These are phyloP conservation scores for Ziziphus jujuba DNA, from an alignment of 306 rosid species.

Conservation along the genomic window DNA sequence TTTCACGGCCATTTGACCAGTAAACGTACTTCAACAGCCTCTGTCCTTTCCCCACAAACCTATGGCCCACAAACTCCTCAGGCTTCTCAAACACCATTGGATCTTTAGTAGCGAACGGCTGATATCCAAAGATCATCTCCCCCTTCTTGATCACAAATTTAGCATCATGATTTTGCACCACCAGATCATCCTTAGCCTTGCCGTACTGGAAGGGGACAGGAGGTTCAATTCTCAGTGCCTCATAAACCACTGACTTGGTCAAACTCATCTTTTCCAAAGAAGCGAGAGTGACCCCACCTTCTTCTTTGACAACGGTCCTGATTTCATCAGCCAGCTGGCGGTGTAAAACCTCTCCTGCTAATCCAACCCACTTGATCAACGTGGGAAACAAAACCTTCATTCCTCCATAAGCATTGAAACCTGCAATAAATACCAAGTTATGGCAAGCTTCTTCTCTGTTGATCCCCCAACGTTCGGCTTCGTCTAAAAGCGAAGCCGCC, in stretches of 20 bases:
- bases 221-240: conserved; percentile 62
- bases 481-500: conserved; percentile 36
- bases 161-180: conserved; percentile 54
- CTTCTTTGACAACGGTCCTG: conserved; percentile 44
- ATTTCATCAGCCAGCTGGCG: conserved; percentile 47
- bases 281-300: conserved; percentile 32
- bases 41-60: conserved; percentile 40
- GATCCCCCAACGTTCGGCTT: conserved; percentile 49
- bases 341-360: conserved; percentile 48
- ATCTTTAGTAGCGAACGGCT: conserved; percentile 69
- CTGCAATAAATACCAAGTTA: conserved; percentile 54
- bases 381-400: conserved; percentile 50
- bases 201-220: conserved; percentile 76
- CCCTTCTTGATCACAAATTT: conserved; percentile 65
- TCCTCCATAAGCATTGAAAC: conserved; percentile 75
- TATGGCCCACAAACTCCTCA: conserved; percentile 41
- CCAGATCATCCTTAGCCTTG: conserved; percentile 58
- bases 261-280: conserved; percentile 56
- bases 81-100: conserved; percentile 47
- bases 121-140: conserved; percentile 73
- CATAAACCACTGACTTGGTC: conserved; percentile 65
- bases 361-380: conserved; percentile 62
- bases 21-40: conserved; percentile 49
- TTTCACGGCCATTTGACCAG: conserved; percentile 69
- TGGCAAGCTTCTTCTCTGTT: conserved; percentile 65